These are phyloP conservation scores for Solanum verrucosum DNA, from an alignment of 257 asterid species.

Conservation along the genomic window DNA sequence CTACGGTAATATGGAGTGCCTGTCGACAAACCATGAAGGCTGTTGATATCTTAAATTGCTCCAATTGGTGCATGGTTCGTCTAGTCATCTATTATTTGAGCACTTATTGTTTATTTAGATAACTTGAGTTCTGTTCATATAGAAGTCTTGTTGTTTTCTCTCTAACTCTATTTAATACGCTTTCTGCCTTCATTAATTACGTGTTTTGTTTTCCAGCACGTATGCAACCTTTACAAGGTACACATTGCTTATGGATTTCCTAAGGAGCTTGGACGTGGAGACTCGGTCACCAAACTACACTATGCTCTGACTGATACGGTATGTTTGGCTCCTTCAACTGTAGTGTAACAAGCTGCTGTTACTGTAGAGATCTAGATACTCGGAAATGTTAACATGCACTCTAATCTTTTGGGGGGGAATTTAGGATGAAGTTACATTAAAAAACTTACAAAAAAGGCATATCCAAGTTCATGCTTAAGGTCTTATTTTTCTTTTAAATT, in stretches of 20 bases:
- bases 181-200: background rate
- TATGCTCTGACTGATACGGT: background rate
- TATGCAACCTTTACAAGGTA: background rate
- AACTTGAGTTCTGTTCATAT: too few species aligned
- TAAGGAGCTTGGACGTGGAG: background rate
- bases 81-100: background rate
- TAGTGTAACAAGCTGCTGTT: background rate
- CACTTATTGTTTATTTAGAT: background rate
- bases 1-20: slow-evolving; percentile 99
- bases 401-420: too few species aligned
- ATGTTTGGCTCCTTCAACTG: background rate
- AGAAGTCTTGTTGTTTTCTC: background rate
- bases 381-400: background rate
- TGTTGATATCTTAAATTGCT: slow-evolving; percentile 60
- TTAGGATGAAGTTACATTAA: background rate
- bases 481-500: background rate
- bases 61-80: slow-evolving; percentile 51
- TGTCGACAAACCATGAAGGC: slow-evolving; percentile 46
- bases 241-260: background rate
- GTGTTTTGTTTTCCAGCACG: background rate
- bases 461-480: background rate
- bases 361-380: background rate
- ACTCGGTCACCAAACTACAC: background rate
- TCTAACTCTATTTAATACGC: background rate
- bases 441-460: background rate